Base-by-base conservation (phyloP, 164 flowering plant species). In the Brasenia schreberi region DNA sequence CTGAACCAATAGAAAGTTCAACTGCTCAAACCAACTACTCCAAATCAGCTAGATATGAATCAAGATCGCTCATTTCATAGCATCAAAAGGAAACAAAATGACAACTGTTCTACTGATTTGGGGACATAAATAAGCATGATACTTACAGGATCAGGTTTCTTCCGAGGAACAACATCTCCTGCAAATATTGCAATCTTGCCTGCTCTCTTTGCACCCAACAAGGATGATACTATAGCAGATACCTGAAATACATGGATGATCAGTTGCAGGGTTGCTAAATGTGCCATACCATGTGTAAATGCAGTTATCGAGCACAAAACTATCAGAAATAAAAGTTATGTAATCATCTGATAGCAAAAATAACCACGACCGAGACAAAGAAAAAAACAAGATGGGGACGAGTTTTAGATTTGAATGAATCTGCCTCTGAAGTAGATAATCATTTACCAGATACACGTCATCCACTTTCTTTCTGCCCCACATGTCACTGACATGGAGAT, bases 101-200 rank as follows among this genome's bases (percentile, higher is more conserved):
- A 23, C 27, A 23, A 23, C 1, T 23, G 27, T 23, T 23, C 27
- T 23, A 23, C 27, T 23, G 27, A 23, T 23, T 23, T 23, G 27
- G 27, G 27, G 27, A 23, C 27, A 23, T 23, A 23, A 23, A 23
- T 23, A 23, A 23, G 27, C 14, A 12, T 45, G 63, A 60, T 5
- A 66, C 43, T 63, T 81, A 92, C 98, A 27, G 98, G 98, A 79
- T 92, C 98, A 45, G 96, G 98, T 76, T 92, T 92, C 75, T 92
- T 92, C 45, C 83, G 87, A 43, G 95, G 95, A 79, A 91, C 97
- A 62, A 94, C 88, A 71, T 86, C 99, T 67, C 99, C 99, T 16
- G 99, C 97, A 79, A 86, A 94, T 74, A 94, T 91, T 75, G 76
- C 64, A 62, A 94, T 94, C 68, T 89, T 76, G 64, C 79, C 88